Evolutionary conservation across 257 asterid species (phyloP).

Genomic region (Coffea eugenioides): DNA sequence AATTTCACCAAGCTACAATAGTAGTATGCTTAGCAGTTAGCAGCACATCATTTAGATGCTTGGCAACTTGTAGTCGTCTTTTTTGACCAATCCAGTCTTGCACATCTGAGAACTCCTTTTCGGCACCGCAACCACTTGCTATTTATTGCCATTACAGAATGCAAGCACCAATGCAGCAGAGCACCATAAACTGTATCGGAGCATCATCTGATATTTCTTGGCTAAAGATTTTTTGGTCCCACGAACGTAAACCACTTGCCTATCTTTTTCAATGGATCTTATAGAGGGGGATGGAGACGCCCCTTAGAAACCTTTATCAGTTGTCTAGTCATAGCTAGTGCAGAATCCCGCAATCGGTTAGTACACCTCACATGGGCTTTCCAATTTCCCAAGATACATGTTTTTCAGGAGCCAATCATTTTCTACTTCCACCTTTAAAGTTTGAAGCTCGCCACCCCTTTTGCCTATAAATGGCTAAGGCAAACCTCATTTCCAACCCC

Average conservation of each 20-base stretch:
- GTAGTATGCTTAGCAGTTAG: neutral
- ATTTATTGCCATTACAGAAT: neutral
- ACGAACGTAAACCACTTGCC: neutral
- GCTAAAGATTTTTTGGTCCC: neutral
- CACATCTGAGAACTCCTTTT: neutral
- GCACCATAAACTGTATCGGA: neutral
- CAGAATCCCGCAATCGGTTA: neutral
- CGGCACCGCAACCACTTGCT: neutral
- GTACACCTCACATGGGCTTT: conserved; percentile 10
- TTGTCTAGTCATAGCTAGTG: neutral
- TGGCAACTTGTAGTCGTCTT: neutral
- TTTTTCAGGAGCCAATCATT: conserved; percentile 18
- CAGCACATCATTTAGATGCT: neutral
- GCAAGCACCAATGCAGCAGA: neutral
- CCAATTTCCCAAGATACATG: neutral
- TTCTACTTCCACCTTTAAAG: neutral
- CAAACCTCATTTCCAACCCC: neutral
- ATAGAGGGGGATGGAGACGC: neutral
- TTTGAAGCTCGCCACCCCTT: neutral
- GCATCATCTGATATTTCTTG: neutral
- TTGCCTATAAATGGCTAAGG: conserved; percentile 4
- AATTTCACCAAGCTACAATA: neutral
- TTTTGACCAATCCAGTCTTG: neutral
- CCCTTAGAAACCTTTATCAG: neutral
- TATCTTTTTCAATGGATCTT: neutral